phyloP scores from a whole-genome alignment of 352 stramenopile genomes.

The Pythium volutum region DNA sequence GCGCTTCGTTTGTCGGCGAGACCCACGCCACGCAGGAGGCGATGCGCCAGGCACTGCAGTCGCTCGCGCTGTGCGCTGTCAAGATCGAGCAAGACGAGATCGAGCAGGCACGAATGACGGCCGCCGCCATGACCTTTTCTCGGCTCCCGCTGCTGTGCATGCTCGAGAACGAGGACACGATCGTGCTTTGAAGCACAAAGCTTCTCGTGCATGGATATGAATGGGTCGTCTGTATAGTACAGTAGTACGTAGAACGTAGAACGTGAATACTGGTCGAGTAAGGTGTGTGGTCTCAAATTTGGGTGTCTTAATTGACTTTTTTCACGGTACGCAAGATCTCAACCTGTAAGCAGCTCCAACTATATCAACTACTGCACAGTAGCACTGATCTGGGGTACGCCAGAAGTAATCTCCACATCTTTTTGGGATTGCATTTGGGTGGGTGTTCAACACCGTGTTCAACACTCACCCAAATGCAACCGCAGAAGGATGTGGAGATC shows the following conservation, averaged over 20 bases:
- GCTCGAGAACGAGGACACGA: slow-evolving; percentile 22
- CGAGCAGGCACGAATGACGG: slow-evolving; percentile 6
- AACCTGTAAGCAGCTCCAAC: neutral
- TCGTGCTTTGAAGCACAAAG: slow-evolving; percentile 12
- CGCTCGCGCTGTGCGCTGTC: slow-evolving; percentile 24
- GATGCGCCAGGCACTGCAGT: slow-evolving; percentile 17
- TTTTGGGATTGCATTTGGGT: too few species aligned
- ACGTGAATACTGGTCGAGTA: slow-evolving; percentile 1
- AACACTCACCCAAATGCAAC: too few species aligned
- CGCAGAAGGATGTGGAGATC: too few species aligned
- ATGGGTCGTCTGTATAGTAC: neutral
- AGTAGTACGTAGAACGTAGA: slow-evolving; percentile 11
- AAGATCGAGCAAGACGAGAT: slow-evolving; percentile 21
- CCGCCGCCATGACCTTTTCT: slow-evolving; percentile 23
- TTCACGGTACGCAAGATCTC: neutral
- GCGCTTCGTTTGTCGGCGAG: slow-evolving; percentile 2
- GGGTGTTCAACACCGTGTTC: too few species aligned
- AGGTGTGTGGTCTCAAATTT: neutral
- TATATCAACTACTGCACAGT: too few species aligned
- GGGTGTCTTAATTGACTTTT: neutral
- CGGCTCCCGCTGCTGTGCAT: slow-evolving; percentile 24
- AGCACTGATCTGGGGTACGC: neutral
- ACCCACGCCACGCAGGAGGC: neutral
- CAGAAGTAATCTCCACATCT: too few species aligned
- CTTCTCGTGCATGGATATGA: neutral